Percentiles rank a stretch among this genome's conserved stretches.
Evolutionary conservation across 495 filamentous ascomycete species (phyloP).

Genomic region (Lophium mytilinum): DNA sequence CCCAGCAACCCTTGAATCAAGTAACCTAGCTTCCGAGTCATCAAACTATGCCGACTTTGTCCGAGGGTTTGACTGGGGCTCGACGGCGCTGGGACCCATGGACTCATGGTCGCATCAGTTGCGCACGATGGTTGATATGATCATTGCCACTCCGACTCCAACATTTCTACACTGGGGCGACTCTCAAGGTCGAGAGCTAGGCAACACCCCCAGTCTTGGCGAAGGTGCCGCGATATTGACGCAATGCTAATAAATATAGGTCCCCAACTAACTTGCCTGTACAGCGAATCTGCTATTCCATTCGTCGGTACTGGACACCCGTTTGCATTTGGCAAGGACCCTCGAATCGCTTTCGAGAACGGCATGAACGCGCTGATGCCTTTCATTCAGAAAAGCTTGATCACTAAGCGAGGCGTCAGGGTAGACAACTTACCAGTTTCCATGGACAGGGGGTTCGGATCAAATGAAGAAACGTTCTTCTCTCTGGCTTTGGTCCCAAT

Average conservation of each 20-base stretch:
- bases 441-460: constrained; percentile 3
- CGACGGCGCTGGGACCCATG: constrained; percentile 17
- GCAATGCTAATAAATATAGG: background rate
- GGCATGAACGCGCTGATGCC: constrained; percentile 3
- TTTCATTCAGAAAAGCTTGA: constrained; percentile 2
- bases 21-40: background rate
- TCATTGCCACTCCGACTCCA: constrained; percentile 8
- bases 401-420: constrained; percentile 3
- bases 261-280: constrained; percentile 9
- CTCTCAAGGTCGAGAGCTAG: too few relatives aligned
- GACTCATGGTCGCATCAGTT: constrained; percentile 10
- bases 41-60: constrained; percentile 6
- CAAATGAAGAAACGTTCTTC: constrained; percentile 20
- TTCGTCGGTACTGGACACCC: constrained; percentile 12
- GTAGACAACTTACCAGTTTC: constrained; percentile 7
- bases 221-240: background rate
- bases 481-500: constrained; percentile 14
- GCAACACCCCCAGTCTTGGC: too few relatives aligned
- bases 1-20: too few relatives aligned
- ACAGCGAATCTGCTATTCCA: constrained; percentile 17
- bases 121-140: constrained; percentile 4
- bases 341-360: background rate
- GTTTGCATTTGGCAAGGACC: constrained; percentile 3
- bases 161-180: constrained; percentile 19
- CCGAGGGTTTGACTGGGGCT: constrained; percentile 17